phyloP scores from a whole-genome alignment of 305 asterid species.

The Ruellia speciosa region DNA sequence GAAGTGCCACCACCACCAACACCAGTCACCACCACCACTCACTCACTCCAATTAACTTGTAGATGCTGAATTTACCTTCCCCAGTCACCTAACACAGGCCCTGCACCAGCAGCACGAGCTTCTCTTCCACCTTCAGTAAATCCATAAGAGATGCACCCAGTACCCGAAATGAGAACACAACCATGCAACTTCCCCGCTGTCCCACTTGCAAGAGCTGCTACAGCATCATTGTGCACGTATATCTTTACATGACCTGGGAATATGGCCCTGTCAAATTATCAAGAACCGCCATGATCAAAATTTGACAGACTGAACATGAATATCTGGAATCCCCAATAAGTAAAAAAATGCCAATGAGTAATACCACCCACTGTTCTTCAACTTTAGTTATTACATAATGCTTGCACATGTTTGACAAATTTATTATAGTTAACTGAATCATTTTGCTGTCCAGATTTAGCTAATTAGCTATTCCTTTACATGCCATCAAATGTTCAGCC shows the following conservation, averaged over 20 bases:
- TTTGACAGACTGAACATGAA: conserved; percentile 4
- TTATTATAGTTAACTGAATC: background rate
- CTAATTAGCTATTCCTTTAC: conserved; percentile 1
- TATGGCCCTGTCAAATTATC: conserved; percentile 41
- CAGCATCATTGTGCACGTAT: conserved; percentile 79
- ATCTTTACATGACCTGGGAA: conserved; percentile 61
- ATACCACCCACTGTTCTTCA: background rate
- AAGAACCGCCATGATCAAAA: conserved; percentile 20
- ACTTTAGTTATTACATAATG: too few species aligned
- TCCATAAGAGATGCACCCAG: conserved; percentile 92
- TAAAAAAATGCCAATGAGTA: conserved; percentile 6
- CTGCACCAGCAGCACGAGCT: conserved; percentile 97
- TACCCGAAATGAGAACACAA: conserved; percentile 87
- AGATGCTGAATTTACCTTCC: conserved; percentile 63
- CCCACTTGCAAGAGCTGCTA: conserved; percentile 97
- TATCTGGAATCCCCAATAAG: background rate
- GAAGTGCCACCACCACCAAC: background rate
- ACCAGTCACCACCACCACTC: background rate
- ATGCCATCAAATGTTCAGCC: conserved; percentile 15
- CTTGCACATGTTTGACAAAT: too few species aligned
- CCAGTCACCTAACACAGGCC: conserved; percentile 96
- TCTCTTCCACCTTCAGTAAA: conserved; percentile 79
- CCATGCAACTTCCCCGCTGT: conserved; percentile 93
- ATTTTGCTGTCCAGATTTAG: conserved; percentile 2
- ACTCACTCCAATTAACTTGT: conserved; percentile 1